phyloP scores from a whole-genome alignment of 495 filamentous ascomycete genomes.

The Cladorrhinum samala region DNA sequence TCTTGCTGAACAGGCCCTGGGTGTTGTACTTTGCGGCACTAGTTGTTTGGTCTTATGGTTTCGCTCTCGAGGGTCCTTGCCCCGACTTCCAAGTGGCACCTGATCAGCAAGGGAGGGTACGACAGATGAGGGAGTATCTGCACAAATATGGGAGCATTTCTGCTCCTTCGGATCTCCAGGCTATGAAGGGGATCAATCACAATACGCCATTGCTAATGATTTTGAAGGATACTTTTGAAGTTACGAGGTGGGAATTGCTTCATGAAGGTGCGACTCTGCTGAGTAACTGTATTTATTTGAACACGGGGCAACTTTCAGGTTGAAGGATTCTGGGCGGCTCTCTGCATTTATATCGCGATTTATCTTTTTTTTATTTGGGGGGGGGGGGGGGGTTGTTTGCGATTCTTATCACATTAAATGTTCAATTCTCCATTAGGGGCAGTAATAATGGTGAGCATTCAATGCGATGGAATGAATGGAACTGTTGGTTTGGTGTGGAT shows the following conservation, averaged over 20 bases:
- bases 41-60: conserved; percentile 94
- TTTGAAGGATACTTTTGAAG: conserved; percentile 71
- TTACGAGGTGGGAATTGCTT: conserved; percentile 85
- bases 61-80: conserved; percentile 78
- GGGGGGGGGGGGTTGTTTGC: too few species aligned
- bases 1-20: conserved; percentile 89
- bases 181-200: conserved; percentile 69
- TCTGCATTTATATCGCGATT: background rate
- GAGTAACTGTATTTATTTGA: conserved; percentile 64
- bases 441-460: too few species aligned
- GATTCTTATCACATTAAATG: too few species aligned
- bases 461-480: too few species aligned
- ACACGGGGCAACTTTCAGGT: conserved; percentile 34
- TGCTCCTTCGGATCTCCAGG: conserved; percentile 76
- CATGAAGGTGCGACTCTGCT: conserved; percentile 78
- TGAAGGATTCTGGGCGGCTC: too few species aligned
- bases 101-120: conserved; percentile 57
- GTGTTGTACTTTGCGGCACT: conserved; percentile 91
- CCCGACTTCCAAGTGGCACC: conserved; percentile 40
- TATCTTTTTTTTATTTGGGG: background rate
- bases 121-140: conserved; percentile 76
- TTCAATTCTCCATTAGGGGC: too few species aligned
- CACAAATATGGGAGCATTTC: conserved; percentile 63
- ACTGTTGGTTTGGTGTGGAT: too few species aligned
- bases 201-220: conserved; percentile 80